These are phyloP conservation scores for Cyberlindnera maclurae DNA, from an alignment of 805 yeast species.

Conservation along the genomic window DNA sequence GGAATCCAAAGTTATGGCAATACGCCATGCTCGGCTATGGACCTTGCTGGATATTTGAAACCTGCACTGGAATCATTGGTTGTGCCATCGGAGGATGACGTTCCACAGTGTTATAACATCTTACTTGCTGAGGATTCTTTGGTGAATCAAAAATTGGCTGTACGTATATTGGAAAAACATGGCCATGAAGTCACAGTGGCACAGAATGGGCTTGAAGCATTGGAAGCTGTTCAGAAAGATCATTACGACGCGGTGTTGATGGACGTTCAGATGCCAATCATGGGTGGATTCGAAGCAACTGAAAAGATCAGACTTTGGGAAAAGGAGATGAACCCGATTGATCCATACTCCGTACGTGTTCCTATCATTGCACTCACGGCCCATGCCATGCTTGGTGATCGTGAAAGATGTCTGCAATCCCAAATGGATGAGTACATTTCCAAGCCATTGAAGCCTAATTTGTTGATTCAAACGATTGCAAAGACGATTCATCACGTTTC, in stretches of 20 bases:
- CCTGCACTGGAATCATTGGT: constrained; percentile 83
- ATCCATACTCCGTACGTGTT: constrained; percentile 62
- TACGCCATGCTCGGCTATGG: constrained; percentile 77
- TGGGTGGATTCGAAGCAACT: constrained; percentile 94
- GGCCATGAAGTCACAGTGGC: constrained; percentile 82
- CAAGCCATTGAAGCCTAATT: constrained; percentile 78
- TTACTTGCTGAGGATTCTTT: constrained; percentile 82
- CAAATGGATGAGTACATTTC: constrained; percentile 92
- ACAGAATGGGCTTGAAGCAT: constrained; percentile 79
- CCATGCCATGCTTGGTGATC: constrained; percentile 90
- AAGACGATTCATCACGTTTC: constrained; percentile 71
- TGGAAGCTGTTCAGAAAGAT: constrained; percentile 61
- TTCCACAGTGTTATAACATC: constrained; percentile 65
- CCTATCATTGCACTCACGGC: constrained; percentile 90
- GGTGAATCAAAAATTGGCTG: constrained; percentile 84
- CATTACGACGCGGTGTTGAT: constrained; percentile 76
- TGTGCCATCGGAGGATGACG: constrained; percentile 73
- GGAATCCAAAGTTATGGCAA: constrained; percentile 87
- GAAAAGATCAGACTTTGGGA: constrained; percentile 86
- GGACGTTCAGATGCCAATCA: constrained; percentile 95
- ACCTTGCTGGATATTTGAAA: constrained; percentile 72
- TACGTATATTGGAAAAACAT: constrained; percentile 75
- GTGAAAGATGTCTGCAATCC: constrained; percentile 78
- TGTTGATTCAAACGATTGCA: constrained; percentile 76
- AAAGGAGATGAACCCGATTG: constrained; percentile 64